Percentiles rank a stretch among this genome's conserved stretches.
These are phyloP conservation scores for Ajuga reptans DNA, from an alignment of 305 asterid species.

Conservation along the genomic window DNA sequence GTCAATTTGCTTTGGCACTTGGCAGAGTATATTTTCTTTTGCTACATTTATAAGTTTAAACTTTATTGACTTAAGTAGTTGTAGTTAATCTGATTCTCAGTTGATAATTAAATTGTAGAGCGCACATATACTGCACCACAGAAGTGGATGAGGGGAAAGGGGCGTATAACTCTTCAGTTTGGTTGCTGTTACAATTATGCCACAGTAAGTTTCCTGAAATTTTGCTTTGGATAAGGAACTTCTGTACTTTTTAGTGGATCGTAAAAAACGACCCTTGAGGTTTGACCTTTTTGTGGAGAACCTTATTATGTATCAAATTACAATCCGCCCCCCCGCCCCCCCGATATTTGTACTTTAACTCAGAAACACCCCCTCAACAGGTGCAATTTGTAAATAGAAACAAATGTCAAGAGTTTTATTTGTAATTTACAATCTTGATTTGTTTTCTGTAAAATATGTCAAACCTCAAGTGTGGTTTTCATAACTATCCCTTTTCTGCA, in stretches of 20 bases:
- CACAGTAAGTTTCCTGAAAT: conserved; percentile 34
- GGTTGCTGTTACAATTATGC: conserved; percentile 94
- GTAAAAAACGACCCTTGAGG: not conserved
- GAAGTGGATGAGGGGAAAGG: conserved; percentile 97
- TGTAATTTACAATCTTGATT: too few relatives aligned
- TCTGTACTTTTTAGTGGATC: not conserved
- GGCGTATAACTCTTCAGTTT: conserved; percentile 84
- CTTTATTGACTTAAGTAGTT: not conserved
- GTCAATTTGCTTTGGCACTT: not conserved
- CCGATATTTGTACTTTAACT: too few relatives aligned
- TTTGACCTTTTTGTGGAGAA: not conserved
- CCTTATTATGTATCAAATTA: too few relatives aligned
- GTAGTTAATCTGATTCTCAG: conserved; percentile 5
- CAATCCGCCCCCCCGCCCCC: not conserved
- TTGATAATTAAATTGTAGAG: conserved; percentile 31
- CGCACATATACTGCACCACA: conserved; percentile 75
- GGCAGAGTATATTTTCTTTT: not conserved
- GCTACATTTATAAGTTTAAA: not conserved
- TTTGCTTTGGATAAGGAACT: conserved; percentile 10
- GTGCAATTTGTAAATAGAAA: too few relatives aligned
- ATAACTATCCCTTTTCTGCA: not conserved
- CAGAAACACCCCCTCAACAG: not conserved
- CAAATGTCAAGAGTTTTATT: too few relatives aligned
- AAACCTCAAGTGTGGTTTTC: not conserved
- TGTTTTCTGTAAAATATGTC: not conserved